Evolutionary conservation across 2,329 filamentous ascomycete genomes (phyloP).

Genomic region (Sporothrix variecibatus): DNA sequence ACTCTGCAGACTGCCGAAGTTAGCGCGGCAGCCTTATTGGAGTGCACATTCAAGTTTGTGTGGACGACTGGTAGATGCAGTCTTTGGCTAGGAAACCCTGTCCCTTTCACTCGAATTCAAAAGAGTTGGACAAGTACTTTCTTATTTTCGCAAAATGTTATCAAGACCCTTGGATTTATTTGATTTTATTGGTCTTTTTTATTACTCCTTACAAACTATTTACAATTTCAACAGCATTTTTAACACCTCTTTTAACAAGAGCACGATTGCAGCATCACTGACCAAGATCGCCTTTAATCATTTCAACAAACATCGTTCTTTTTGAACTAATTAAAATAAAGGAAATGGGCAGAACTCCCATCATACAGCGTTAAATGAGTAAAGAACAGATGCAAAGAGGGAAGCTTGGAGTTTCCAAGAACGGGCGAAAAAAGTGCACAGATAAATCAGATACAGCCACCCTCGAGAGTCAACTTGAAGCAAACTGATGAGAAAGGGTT

Average conservation of each 20-base stretch:
- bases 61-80: background rate
- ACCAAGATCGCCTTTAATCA: background rate
- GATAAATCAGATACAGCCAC: background rate
- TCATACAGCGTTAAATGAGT: background rate
- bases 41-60: background rate
- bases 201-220: too few relatives aligned
- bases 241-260: too few relatives aligned
- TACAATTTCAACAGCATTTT: too few relatives aligned
- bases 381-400: background rate
- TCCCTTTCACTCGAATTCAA: too few relatives aligned
- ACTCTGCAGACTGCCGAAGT: background rate
- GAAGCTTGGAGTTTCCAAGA: too few relatives aligned
- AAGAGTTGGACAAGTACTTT: background rate
- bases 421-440: background rate
- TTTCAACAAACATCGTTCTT: background rate
- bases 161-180: too few relatives aligned
- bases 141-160: background rate
- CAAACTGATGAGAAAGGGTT: background rate
- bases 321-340: background rate
- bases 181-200: too few relatives aligned
- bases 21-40: background rate
- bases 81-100: background rate
- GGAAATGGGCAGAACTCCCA: background rate
- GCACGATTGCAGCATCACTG: too few relatives aligned
- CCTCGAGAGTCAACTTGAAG: background rate